Evolutionary conservation across 73 alveolate species (phyloP).

Genomic region (Paramecium primaurelia): DNA sequence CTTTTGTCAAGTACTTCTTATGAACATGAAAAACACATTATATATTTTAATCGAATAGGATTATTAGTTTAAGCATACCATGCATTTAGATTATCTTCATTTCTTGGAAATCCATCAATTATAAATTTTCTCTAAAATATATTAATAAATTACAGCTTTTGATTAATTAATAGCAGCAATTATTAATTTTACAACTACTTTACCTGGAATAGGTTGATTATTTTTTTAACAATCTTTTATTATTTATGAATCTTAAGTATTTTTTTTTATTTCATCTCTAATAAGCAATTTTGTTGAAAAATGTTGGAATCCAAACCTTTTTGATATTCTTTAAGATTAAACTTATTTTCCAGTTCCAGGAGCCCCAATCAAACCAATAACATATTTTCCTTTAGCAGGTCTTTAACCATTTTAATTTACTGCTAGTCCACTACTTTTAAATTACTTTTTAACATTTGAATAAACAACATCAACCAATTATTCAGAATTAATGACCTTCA

Average conservation of each 20-base stretch:
- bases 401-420: neutral
- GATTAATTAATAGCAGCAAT: neutral
- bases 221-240: neutral
- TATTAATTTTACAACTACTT: neutral
- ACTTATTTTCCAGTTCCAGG: conserved; percentile 96
- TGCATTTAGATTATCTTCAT: neutral
- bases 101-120: neutral
- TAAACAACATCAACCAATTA: conserved; percentile 83
- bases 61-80: neutral
- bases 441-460: neutral
- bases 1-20: neutral
- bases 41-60: neutral
- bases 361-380: conserved; percentile 72
- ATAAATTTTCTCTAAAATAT: neutral
- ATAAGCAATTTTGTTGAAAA: conserved; percentile 77
- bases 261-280: conserved; percentile 67
- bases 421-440: neutral
- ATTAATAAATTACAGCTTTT: neutral
- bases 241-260: neutral
- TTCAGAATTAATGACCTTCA: conserved; percentile 77
- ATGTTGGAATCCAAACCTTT: conserved; percentile 74
- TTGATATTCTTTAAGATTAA: conserved; percentile 80
- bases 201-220: neutral
- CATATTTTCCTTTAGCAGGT: conserved; percentile 49
- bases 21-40: neutral